A percentile compares a stretch with the other conserved stretches of the same genome.
Conservation (phyloP, 345 rosid species). For the Dipteronia dyeriana region DNA sequence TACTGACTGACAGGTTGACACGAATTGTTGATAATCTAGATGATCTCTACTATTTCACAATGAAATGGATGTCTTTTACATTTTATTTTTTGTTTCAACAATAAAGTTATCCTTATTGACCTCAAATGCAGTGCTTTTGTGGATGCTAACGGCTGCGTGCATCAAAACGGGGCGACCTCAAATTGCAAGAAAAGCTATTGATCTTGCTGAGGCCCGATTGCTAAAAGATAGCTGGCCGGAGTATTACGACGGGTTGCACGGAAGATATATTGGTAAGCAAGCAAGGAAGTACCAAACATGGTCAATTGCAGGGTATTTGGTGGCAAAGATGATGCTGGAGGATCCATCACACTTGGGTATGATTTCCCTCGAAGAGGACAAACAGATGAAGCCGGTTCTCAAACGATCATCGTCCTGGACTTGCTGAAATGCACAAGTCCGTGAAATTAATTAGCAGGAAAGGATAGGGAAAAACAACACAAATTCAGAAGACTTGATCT, state of each 20-base stretch:
- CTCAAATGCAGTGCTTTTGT: conserved; percentile 34
- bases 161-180: conserved; percentile 46
- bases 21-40: not conserved
- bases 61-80: too few relatives aligned
- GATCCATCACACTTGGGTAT: conserved; percentile 43
- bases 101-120: not conserved
- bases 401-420: conserved; percentile 34
- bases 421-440: conserved; percentile 10
- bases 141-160: conserved; percentile 46
- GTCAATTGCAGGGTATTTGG: conserved; percentile 44
- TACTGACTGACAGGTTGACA: not conserved
- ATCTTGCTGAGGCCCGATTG: conserved; percentile 34
- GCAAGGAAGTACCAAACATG: conserved; percentile 44
- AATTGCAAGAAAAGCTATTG: conserved; percentile 41
- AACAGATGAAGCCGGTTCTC: conserved; percentile 40
- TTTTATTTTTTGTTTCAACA: not conserved
- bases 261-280: conserved; percentile 41
- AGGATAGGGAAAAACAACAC: conserved; percentile 4
- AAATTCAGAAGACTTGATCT: not conserved
- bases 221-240: conserved; percentile 45
- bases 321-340: conserved; percentile 49
- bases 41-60: not conserved
- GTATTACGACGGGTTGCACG: conserved; percentile 40
- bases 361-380: conserved; percentile 45
- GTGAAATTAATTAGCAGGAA: conserved; percentile 1